Base-by-base conservation (phyloP, 768 basidiomycete species). In the Mycena olivaceomarginata region DNA sequence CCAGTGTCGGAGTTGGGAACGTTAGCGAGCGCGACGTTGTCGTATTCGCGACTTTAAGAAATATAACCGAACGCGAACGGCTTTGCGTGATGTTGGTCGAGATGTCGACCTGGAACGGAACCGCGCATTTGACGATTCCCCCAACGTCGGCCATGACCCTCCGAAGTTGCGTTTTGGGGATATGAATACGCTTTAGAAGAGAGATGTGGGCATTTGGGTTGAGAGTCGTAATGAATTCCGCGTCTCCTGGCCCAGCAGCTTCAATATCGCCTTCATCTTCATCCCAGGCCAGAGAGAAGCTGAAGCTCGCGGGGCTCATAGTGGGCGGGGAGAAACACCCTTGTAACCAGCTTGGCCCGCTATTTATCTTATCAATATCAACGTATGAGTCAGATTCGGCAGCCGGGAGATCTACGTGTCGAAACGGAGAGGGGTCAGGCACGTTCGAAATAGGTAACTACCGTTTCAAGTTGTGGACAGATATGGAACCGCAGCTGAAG, bases 201-300 rank as follows among this genome's bases (percentile, higher is more conserved):
- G 71, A 72, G 63, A 65, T 65, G 53, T 72, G 63, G 51, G 16
- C 43, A 41, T 65, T 64, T 13, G 62, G 51, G n/a, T 51, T 72
- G 71, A 72, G 63, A 5, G n/a, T 39, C 40, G 22, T 40, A 39
- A 72, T 63, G 22, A 73, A 66, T 57, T 66, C 51, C 45, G 63
- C 72, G 22, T 66, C 72, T 13, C 62, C 62, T 39, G 46, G 71
- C 8, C 39, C 48, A 5, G 51, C 13, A 18, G 62, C 31, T 1
- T 53, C 37, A 3, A 64, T 40, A n/a, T 64, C 70, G 46, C 60
- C 70, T 64, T 72, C 70, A 31, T 72, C 70, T 9, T 40, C 60
- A 18, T 62, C 60, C 70, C 60, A 64, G 18, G 63, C 63, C 2
- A 72, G 71, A 22, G 63, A 20, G 18, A 72, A 56, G 71, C 39